Conservation (phyloP, 1,284 basidiomycete species). For the Cutaneotrichosporon mucoides region DNA sequence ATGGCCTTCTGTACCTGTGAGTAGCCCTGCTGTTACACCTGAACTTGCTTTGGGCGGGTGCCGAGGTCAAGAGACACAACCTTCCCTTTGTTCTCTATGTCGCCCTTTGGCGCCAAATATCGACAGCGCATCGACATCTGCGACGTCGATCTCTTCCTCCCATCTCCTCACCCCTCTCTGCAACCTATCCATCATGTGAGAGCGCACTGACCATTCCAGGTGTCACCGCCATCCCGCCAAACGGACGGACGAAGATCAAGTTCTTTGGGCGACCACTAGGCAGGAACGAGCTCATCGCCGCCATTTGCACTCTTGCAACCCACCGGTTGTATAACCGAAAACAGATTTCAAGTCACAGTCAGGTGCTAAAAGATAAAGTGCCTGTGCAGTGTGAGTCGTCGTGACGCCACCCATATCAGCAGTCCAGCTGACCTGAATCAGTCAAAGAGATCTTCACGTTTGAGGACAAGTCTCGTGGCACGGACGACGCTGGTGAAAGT, state of each 20-base stretch:
- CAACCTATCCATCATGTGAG: neutral
- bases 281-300: conserved; percentile 55
- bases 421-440: conserved; percentile 4
- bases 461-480: conserved; percentile 21
- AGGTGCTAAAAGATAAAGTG: conserved; percentile 45
- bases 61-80: no score
- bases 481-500: conserved; percentile 16
- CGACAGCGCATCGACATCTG: neutral
- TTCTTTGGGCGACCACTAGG: conserved; percentile 53
- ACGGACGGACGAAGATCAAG: conserved; percentile 46
- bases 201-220: conserved; percentile 15
- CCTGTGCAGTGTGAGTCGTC: conserved; percentile 17
- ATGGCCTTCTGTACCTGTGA: conserved; percentile 24
- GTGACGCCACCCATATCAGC: no score
- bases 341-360: conserved; percentile 48
- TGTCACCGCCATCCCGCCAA: conserved; percentile 26
- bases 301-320: conserved; percentile 52
- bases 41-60: no score
- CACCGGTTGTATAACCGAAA: conserved; percentile 44
- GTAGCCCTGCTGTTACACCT: neutral
- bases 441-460: conserved; percentile 26
- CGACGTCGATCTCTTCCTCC: neutral
- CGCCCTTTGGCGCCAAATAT: no score
- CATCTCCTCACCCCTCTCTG: no score
- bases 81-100: no score